These are phyloP conservation scores for Rugonectria rugulosa DNA, from an alignment of 2,329 filamentous ascomycete species.

Conservation along the genomic window DNA sequence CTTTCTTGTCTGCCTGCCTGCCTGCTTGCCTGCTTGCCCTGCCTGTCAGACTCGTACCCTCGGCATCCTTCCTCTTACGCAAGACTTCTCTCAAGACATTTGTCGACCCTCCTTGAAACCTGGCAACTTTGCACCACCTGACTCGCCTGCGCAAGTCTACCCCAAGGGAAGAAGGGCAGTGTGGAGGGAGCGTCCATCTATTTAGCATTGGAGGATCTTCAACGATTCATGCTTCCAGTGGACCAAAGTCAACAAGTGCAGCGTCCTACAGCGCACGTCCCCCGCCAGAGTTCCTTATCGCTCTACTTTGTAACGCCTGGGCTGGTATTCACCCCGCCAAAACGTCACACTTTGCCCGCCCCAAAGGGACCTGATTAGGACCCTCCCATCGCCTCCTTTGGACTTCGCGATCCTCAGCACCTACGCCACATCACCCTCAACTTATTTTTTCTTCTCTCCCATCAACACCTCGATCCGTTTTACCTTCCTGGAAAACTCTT, in stretches of 20 bases:
- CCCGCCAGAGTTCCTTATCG: slow-evolving; percentile 3
- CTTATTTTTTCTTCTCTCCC: slow-evolving; percentile 18
- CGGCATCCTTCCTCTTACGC: too few relatives aligned
- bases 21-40: too few relatives aligned
- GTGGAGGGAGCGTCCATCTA: too few relatives aligned
- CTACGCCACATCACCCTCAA: slow-evolving; percentile 25
- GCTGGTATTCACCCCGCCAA: slow-evolving; percentile 23
- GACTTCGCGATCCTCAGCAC: slow-evolving; percentile 36
- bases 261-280: slow-evolving; percentile 1
- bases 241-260: neutral
- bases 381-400: slow-evolving; percentile 21
- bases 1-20: too few relatives aligned
- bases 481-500: neutral
- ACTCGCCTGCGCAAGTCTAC: too few relatives aligned
- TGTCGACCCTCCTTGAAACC: too few relatives aligned
- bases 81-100: too few relatives aligned
- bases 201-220: too few relatives aligned
- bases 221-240: too few relatives aligned
- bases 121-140: too few relatives aligned
- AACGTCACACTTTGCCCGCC: slow-evolving; percentile 34
- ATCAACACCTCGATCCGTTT: slow-evolving; percentile 8
- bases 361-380: slow-evolving; percentile 19
- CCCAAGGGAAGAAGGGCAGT: too few relatives aligned
- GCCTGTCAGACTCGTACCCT: too few relatives aligned
- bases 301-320: neutral